These are phyloP conservation scores for Zygotorulaspora chibaensis DNA, from an alignment of 805 yeast species.

Conservation along the genomic window DNA sequence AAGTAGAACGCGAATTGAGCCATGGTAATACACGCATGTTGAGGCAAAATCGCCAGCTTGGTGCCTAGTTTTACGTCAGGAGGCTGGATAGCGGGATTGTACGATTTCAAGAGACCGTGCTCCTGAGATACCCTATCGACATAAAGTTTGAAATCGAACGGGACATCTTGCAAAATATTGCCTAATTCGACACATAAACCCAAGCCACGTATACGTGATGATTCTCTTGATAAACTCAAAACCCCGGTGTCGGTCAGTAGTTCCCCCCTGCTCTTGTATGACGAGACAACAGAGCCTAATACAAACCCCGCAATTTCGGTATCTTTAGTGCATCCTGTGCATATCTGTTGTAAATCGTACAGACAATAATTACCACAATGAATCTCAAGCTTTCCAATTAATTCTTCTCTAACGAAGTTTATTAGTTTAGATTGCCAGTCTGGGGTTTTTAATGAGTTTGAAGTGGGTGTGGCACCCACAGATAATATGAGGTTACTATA, in stretches of 20 bases:
- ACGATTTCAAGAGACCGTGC: slow-evolving; percentile 67
- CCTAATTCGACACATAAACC: slow-evolving; percentile 38
- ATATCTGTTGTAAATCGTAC: slow-evolving; percentile 73
- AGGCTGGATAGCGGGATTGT: slow-evolving; percentile 20
- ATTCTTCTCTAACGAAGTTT: slow-evolving; percentile 15
- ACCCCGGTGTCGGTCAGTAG: slow-evolving; percentile 73
- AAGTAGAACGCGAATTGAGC: slow-evolving; percentile 56
- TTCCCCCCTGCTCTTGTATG: slow-evolving; percentile 49
- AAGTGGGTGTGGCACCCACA: slow-evolving; percentile 81
- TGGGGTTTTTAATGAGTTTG: slow-evolving; percentile 45
- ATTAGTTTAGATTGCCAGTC: slow-evolving; percentile 8
- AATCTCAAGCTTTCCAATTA: slow-evolving; percentile 50
- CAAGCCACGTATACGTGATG: slow-evolving; percentile 52
- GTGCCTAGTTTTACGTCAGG: slow-evolving; percentile 40
- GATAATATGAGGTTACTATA: slow-evolving; percentile 47
- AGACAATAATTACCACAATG: slow-evolving; percentile 81
- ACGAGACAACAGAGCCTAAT: slow-evolving; percentile 54
- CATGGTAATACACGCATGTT: slow-evolving; percentile 71
- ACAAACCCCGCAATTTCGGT: slow-evolving; percentile 49
- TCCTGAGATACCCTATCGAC: slow-evolving; percentile 72
- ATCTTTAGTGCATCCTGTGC: slow-evolving; percentile 53
- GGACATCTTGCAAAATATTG: slow-evolving; percentile 37
- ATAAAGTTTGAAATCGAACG: slow-evolving; percentile 49
- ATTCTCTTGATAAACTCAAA: slow-evolving; percentile 63
- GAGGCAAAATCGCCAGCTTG: slow-evolving; percentile 54